A percentile compares a stretch with the other conserved stretches of the same genome.
Conservation (phyloP, 176 grass and related monocot species). For the Elymus sibiricus region DNA sequence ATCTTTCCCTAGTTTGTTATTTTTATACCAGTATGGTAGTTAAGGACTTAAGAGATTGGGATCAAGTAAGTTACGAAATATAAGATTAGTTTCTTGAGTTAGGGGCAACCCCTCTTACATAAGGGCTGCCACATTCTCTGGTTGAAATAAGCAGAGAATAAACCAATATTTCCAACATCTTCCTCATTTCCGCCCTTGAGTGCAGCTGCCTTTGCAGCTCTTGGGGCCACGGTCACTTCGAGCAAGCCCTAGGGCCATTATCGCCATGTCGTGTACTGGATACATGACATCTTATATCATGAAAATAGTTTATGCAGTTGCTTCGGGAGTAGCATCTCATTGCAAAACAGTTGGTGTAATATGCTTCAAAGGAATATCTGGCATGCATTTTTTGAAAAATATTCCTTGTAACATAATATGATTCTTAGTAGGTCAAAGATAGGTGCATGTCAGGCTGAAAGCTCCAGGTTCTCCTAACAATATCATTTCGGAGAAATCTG, state of each 20-base stretch:
- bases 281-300: background rate
- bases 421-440: background rate
- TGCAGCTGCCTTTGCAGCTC: background rate
- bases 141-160: background rate
- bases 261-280: background rate
- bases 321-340: background rate
- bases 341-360: background rate
- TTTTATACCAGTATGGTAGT: background rate
- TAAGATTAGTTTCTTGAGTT: background rate
- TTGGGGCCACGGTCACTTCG: background rate
- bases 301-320: too few species aligned
- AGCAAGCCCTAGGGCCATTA: background rate
- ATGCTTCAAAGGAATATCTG: background rate
- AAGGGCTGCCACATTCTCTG: background rate
- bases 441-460: slow-evolving; percentile 6
- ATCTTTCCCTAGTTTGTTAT: background rate
- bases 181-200: background rate
- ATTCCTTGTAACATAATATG: background rate
- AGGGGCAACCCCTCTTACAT: background rate
- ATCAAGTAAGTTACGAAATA: background rate
- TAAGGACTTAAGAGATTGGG: background rate
- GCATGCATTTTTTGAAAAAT: background rate
- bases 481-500: background rate
- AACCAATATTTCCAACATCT: background rate
- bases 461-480: background rate